phyloP scores from a whole-genome alignment of 139 green algal species.

The Monoraphidium neglectum region DNA sequence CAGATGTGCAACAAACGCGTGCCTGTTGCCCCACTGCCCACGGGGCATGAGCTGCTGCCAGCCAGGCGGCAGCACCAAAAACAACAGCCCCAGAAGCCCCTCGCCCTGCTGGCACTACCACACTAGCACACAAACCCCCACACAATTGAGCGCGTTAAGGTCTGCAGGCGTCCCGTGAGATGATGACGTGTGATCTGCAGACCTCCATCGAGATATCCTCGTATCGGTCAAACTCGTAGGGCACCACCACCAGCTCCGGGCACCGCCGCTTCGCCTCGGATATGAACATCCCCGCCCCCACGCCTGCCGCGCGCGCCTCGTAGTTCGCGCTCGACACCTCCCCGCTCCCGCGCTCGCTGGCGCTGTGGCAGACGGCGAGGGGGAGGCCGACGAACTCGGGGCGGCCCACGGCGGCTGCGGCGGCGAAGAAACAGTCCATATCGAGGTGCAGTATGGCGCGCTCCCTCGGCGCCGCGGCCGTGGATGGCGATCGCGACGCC shows the following conservation, averaged over 20 bases:
- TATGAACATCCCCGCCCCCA: slow-evolving; percentile 87
- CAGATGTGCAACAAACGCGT: too few species aligned
- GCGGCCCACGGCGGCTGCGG: slow-evolving; percentile 55
- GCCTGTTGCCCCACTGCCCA: too few species aligned
- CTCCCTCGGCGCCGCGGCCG: neutral
- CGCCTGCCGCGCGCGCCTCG: slow-evolving; percentile 66
- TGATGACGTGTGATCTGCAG: neutral
- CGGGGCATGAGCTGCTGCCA: too few species aligned
- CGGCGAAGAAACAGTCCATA: slow-evolving; percentile 99
- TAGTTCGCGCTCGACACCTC: slow-evolving; percentile 96
- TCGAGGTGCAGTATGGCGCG: slow-evolving; percentile 91
- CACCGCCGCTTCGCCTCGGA: slow-evolving; percentile 83
- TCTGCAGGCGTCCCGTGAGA: too few species aligned
- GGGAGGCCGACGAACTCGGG: slow-evolving; percentile 69
- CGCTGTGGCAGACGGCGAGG: slow-evolving; percentile 88
- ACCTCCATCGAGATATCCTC: slow-evolving; percentile 75
- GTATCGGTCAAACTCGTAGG: slow-evolving; percentile 96
- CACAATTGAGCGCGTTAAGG: too few species aligned
- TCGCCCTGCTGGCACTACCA: too few species aligned
- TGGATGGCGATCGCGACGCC: neutral
- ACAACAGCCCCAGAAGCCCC: neutral
- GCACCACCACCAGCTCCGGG: slow-evolving; percentile 88
- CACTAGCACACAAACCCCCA: too few species aligned
- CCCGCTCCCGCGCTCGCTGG: slow-evolving; percentile 68
- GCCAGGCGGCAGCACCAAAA: neutral